Percentiles rank a stretch among this genome's conserved stretches.
These are phyloP conservation scores for Penicillium paneum DNA, from an alignment of 2,329 filamentous ascomycete species.

Conservation along the genomic window DNA sequence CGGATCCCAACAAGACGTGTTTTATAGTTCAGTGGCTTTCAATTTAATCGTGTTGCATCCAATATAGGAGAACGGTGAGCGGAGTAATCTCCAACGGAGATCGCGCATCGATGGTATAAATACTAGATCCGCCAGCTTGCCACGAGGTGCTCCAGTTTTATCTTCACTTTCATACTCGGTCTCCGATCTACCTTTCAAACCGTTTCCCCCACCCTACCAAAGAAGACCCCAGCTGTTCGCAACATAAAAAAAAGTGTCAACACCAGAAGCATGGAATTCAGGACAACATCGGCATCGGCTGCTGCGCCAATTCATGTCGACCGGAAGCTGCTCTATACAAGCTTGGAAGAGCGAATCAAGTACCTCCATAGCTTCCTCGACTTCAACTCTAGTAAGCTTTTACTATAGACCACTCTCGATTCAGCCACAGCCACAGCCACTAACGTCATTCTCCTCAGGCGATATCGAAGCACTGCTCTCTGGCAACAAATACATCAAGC, in stretches of 20 bases:
- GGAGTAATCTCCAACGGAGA: not conserved
- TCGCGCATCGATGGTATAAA: conserved; percentile 14
- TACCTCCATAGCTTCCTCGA: conserved; percentile 75
- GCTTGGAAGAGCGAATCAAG: conserved; percentile 64
- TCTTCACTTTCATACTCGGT: conserved; percentile 1
- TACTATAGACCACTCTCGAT: not conserved
- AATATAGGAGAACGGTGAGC: not conserved
- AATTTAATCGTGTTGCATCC: not conserved
- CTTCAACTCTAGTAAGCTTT: conserved; percentile 62
- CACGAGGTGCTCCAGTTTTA: conserved; percentile 17
- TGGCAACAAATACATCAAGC: conserved; percentile 73
- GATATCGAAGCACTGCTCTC: conserved; percentile 68
- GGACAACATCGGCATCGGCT: conserved; percentile 8
- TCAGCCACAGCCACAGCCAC: not conserved
- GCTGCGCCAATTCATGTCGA: conserved; percentile 56
- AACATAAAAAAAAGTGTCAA: not conserved
- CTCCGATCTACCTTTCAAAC: not conserved
- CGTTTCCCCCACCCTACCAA: not conserved
- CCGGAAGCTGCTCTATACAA: conserved; percentile 68
- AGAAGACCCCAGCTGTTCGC: not conserved
- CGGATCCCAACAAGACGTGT: not conserved
- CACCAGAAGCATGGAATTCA: conserved; percentile 16
- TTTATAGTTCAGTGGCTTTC: not conserved
- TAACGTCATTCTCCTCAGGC: conserved; percentile 43
- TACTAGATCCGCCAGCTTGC: conserved; percentile 7